These are phyloP conservation scores for Trichoderma gracile DNA, from an alignment of 2,329 filamentous ascomycete genomes.

Conservation along the genomic window DNA sequence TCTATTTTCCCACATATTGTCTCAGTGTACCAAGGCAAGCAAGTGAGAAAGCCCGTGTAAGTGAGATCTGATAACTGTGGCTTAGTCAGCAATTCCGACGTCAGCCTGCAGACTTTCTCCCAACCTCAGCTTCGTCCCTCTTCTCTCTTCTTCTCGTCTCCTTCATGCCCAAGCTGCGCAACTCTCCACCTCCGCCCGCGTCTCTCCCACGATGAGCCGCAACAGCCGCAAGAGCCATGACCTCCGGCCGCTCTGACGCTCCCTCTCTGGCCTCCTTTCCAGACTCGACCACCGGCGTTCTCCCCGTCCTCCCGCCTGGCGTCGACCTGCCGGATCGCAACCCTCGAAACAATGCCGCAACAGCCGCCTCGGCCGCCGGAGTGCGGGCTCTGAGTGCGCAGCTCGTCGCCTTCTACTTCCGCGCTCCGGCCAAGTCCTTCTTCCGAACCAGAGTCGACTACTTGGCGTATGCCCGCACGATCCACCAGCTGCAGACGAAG, in stretches of 20 bases:
- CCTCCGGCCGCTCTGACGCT: conserved; percentile 38
- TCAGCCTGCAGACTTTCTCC: background rate
- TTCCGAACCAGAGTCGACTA: conserved; percentile 90
- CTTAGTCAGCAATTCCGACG: conserved; percentile 10
- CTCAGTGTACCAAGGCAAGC: too few species aligned
- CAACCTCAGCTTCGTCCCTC: background rate
- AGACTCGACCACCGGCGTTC: conserved; percentile 41
- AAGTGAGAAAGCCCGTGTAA: too few species aligned
- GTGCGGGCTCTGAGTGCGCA: conserved; percentile 82
- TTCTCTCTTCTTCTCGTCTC: background rate
- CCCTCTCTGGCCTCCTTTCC: conserved; percentile 34
- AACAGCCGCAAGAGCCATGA: conserved; percentile 41
- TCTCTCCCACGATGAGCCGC: conserved; percentile 34
- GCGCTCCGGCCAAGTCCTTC: conserved; percentile 88
- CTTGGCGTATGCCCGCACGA: conserved; percentile 57
- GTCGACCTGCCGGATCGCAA: conserved; percentile 48
- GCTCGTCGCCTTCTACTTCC: conserved; percentile 86
- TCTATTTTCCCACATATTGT: too few species aligned
- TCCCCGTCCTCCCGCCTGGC: conserved; percentile 49
- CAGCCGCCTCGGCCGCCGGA: conserved; percentile 80
- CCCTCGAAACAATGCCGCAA: conserved; percentile 57
- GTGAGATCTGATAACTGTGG: background rate
- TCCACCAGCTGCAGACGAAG: conserved; percentile 49
- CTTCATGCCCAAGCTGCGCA: background rate
- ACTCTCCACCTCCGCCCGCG: background rate